These are phyloP conservation scores for Teunomyces aglyptinius DNA, from an alignment of 805 yeast species.

Conservation along the genomic window DNA sequence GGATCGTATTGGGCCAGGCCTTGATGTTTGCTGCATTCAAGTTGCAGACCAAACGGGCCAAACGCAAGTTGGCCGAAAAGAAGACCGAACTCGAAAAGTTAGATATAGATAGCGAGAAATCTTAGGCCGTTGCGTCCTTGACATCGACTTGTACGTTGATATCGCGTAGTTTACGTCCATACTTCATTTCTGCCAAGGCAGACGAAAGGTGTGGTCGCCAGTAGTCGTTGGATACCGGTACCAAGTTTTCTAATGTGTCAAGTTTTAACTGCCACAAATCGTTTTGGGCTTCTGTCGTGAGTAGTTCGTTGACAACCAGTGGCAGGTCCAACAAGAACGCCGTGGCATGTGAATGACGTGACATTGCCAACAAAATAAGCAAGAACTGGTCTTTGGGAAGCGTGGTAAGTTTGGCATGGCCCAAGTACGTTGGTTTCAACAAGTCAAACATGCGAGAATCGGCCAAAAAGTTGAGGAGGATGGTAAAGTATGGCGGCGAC, in stretches of 20 bases:
- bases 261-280: conserved; percentile 26
- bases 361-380: conserved; percentile 17
- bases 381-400: conserved; percentile 23
- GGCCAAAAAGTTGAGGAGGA: conserved; percentile 23
- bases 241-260: conserved; percentile 22
- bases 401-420: conserved; percentile 8
- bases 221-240: conserved; percentile 14
- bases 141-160: conserved; percentile 23
- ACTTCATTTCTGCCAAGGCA: conserved; percentile 20
- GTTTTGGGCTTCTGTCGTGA: conserved; percentile 6
- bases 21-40: conserved; percentile 5
- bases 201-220: conserved; percentile 23
- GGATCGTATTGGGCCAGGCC: conserved; percentile 25
- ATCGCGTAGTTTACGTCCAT: conserved; percentile 20
- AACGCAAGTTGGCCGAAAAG: conserved; percentile 1
- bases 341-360: conserved; percentile 18
- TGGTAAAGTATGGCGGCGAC: conserved; percentile 21
- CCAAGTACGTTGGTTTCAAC: conserved; percentile 10
- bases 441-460: conserved; percentile 15
- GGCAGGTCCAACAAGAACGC: conserved; percentile 25
- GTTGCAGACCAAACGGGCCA: not conserved
- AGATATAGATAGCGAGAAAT: not conserved
- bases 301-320: conserved; percentile 18
- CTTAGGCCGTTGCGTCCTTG: conserved; percentile 17
- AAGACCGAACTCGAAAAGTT: not conserved